Percentiles rank a stretch among this genome's conserved stretches.
Conservation (phyloP, 192 early-diverging fungal genomes). For the Obelidium mucronatum region DNA sequence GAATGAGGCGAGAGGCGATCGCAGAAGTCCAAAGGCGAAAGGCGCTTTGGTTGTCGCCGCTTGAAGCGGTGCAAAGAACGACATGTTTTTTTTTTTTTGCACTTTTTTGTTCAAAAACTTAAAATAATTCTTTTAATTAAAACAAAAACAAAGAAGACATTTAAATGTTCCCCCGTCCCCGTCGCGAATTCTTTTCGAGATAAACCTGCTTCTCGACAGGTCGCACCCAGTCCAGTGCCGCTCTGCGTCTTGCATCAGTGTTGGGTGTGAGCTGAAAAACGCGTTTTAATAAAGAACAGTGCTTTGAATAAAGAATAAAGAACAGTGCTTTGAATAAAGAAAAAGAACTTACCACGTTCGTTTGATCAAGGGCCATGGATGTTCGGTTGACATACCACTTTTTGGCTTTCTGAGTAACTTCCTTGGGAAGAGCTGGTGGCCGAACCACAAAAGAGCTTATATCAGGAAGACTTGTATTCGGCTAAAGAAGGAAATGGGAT, state of each 20-base stretch:
- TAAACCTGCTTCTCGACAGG: conserved; percentile 57
- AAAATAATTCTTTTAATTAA: neutral
- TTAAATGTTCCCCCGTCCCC: neutral
- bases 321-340: no score
- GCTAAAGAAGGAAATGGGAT: conserved; percentile 35
- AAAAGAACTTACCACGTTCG: no score
- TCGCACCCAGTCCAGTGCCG: conserved; percentile 49
- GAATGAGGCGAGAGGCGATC: no score
- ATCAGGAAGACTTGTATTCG: conserved; percentile 44
- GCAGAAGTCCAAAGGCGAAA: neutral
- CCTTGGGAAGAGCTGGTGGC: conserved; percentile 60
- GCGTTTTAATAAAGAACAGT: no score
- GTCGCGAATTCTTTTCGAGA: conserved; percentile 38
- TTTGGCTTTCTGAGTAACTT: conserved; percentile 51
- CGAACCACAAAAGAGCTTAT: conserved; percentile 52
- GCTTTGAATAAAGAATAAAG: no score
- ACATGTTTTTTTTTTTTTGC: no score
- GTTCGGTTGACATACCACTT: conserved; percentile 67
- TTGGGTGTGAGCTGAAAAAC: conserved; percentile 25
- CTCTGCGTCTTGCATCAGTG: conserved; percentile 32
- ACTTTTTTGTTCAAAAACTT: neutral
- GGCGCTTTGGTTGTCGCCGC: no score
- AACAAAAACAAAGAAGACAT: neutral
- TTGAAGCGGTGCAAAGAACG: no score
- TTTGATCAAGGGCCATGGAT: conserved; percentile 62